Base-by-base conservation (phyloP, 2,329 filamentous ascomycete species). In the Fusarium multiceps region DNA sequence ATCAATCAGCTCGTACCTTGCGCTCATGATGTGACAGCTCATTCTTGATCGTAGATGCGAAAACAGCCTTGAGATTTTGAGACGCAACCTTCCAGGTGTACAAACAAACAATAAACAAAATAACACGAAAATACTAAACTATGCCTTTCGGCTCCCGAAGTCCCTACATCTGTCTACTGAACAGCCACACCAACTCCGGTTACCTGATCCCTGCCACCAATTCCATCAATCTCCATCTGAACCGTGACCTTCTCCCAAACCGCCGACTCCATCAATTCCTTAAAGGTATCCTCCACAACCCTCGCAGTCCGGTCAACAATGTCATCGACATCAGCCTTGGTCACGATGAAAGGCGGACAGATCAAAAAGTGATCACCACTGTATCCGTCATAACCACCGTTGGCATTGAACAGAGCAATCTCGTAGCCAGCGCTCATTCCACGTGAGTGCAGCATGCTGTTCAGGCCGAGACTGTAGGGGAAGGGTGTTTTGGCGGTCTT, bases 371-470 rank as follows among this genome's bases (percentile, higher is more conserved):
- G 68, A 18, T 73, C 71, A 0, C 71, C 71, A 3, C 55, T 69
- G 40, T 72, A 72, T 1, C 71, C 71, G n/a, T 73, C 71, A 25
- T 70, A 72, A 2, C 71, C 72, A 0, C 71, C 71, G 3, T 68
- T 69, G 6, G 71, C 71, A 27, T 73, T 72, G 40, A 73, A 73
- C 6, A 73, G 45, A 0, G 71, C 63, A 7, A 73, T 58, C 14
- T 72, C 71, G 16, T 73, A 72, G 2, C 71, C 68, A 4, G 55
- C 18, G 12, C 51, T 65, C 71, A 73, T 73, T 7, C 71, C 71
- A 4, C 66, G 63, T 0, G 68, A 42, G 47, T 73, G 71, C 3
- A 73, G 6, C 60, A 63, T 40, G 2, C 53, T 27, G 18, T 70
- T 53, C 4, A 73, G 25, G 0, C 61, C 66, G 1, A 73, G 37